Percentiles rank a stretch among this genome's conserved stretches.
Conservation (phyloP, 352 stramenopile species). For the Globisporangium radiosum region DNA sequence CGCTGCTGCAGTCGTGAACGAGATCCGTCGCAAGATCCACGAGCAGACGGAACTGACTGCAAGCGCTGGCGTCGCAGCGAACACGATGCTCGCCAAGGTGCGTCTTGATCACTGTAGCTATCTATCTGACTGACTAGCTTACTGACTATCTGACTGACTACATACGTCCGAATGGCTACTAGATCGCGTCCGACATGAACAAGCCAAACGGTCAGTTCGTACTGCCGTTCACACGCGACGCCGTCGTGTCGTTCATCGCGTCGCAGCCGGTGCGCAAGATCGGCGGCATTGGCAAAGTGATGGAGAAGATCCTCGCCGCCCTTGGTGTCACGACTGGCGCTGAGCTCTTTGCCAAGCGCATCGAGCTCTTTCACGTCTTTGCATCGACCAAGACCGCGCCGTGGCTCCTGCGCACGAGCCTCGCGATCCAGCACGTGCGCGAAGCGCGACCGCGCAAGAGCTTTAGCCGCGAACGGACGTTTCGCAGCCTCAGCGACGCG, state of each 20-base stretch:
- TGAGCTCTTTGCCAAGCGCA: constrained; percentile 63
- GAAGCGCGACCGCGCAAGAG: constrained; percentile 65
- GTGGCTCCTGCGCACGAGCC: constrained; percentile 66
- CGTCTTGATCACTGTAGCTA: constrained; percentile 2
- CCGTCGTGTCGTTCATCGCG: constrained; percentile 87
- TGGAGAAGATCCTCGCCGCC: constrained; percentile 87
- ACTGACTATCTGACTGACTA: not conserved
- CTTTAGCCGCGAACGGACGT: constrained; percentile 74
- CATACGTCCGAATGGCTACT: not conserved
- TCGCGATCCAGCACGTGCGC: constrained; percentile 48
- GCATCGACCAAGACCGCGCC: constrained; percentile 43
- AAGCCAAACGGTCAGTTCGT: constrained; percentile 96
- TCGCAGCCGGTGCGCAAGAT: constrained; percentile 90
- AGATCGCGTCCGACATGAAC: constrained; percentile 94
- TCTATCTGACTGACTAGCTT: not conserved
- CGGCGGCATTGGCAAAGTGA: constrained; percentile 93
- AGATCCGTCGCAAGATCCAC: constrained; percentile 83
- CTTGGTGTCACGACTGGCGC: constrained; percentile 83
- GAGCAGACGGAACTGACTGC: constrained; percentile 89
- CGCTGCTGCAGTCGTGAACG: constrained; percentile 57
- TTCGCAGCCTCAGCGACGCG: constrained; percentile 34
- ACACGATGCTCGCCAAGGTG: constrained; percentile 91
- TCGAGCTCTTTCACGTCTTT: constrained; percentile 59
- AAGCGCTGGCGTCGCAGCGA: constrained; percentile 90
- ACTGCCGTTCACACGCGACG: constrained; percentile 66